These are phyloP conservation scores for Globisporangium splendens DNA, from an alignment of 352 stramenopile genomes.

Conservation along the genomic window DNA sequence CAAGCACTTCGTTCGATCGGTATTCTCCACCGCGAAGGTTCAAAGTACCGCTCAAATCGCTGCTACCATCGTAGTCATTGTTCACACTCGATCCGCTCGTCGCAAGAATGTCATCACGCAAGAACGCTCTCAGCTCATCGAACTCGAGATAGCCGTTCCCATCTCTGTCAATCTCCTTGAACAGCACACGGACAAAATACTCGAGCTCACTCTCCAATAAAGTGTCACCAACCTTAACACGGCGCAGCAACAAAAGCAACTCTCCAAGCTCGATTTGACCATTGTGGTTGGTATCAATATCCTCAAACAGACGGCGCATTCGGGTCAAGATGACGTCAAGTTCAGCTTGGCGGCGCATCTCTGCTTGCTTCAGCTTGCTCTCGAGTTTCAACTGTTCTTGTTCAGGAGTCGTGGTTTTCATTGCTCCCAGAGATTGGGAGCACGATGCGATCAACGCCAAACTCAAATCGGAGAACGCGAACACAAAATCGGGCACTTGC, in stretches of 20 bases:
- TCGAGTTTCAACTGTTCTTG: constrained; percentile 55
- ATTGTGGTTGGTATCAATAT: constrained; percentile 70
- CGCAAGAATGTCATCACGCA: constrained; percentile 43
- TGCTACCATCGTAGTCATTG: constrained; percentile 37
- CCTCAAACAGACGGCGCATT: constrained; percentile 61
- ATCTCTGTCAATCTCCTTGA: constrained; percentile 92
- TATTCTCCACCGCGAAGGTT: constrained; percentile 72
- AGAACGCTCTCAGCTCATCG: constrained; percentile 90
- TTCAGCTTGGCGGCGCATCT: constrained; percentile 47
- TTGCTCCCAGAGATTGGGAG: constrained; percentile 35
- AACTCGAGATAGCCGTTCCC: constrained; percentile 92
- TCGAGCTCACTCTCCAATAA: constrained; percentile 63
- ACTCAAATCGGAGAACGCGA: constrained; percentile 67
- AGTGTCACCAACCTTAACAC: constrained; percentile 61
- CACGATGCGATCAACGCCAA: constrained; percentile 62
- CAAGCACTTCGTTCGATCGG: constrained; percentile 54
- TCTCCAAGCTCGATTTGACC: constrained; percentile 63
- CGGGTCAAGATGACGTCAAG: constrained; percentile 48
- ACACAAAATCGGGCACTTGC: constrained; percentile 56
- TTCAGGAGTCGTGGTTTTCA: constrained; percentile 59
- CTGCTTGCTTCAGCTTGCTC: constrained; percentile 49
- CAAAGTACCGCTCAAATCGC: constrained; percentile 47
- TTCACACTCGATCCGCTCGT: constrained; percentile 9
- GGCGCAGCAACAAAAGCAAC: constrained; percentile 52
- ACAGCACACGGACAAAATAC: constrained; percentile 61